phyloP scores from a whole-genome alignment of 805 yeast genomes.

The Saccharomyces eubayanus region DNA sequence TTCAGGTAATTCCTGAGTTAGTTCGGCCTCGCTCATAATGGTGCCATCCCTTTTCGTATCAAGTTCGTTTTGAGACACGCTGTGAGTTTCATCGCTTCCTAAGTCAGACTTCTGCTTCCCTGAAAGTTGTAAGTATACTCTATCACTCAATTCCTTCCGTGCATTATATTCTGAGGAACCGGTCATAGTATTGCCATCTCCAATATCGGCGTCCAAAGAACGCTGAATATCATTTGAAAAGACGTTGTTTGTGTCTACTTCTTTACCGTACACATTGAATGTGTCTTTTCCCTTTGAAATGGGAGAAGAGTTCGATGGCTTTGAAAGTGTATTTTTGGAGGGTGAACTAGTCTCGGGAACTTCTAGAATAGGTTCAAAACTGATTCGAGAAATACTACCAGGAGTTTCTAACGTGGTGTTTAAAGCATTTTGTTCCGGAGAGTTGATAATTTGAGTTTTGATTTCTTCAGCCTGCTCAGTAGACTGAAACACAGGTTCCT shows the following conservation, averaged over 20 bases:
- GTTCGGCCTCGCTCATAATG: conserved; percentile 20
- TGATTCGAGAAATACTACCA: neutral
- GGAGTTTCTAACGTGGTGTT: conserved; percentile 3
- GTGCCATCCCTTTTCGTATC: conserved; percentile 6
- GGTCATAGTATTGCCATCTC: neutral
- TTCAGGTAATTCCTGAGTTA: conserved; percentile 27
- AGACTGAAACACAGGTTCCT: neutral
- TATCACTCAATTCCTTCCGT: conserved; percentile 2
- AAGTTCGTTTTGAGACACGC: neutral
- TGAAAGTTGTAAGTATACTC: conserved; percentile 12
- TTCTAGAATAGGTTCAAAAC: conserved; percentile 6
- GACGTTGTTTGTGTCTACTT: neutral
- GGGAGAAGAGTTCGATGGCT: neutral
- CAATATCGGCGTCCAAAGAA: neutral
- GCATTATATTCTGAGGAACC: conserved; percentile 4
- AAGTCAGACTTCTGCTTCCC: conserved; percentile 7
- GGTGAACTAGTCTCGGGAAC: conserved; percentile 21
- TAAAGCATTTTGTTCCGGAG: conserved; percentile 7
- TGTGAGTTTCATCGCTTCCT: neutral
- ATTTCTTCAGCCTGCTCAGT: neutral
- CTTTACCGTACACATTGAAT: neutral
- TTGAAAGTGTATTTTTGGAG: conserved; percentile 2
- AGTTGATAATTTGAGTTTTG: conserved; percentile 7
- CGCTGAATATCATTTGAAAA: neutral
- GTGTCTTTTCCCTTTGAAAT: neutral